phyloP scores from a whole-genome alignment of 2,329 filamentous ascomycete species.

The Nemania abortiva region DNA sequence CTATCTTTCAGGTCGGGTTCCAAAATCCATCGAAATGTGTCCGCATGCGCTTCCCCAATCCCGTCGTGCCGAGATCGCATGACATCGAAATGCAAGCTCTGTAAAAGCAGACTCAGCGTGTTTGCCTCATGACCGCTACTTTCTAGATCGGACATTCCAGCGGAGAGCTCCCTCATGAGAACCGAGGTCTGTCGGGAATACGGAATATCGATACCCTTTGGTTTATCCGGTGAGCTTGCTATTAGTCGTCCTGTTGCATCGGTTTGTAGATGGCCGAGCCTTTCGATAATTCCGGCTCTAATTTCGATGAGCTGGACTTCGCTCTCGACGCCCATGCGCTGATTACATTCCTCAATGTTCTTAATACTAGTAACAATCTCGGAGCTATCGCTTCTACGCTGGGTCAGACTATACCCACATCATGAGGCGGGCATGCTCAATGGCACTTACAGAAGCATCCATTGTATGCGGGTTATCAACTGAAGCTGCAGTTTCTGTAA shows the following conservation, averaged over 20 bases:
- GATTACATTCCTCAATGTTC: constrained; percentile 2
- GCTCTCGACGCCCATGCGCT: constrained; percentile 3
- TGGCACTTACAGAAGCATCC: constrained; percentile 1
- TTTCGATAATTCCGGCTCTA: constrained; percentile 2
- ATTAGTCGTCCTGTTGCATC: too few species aligned
- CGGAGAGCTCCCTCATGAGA: neutral
- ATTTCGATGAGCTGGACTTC: neutral
- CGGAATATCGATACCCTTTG: neutral
- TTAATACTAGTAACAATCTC: neutral
- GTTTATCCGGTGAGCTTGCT: neutral
- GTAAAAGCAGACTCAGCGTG: constrained; percentile 2
- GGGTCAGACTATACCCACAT: neutral
- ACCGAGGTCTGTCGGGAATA: neutral
- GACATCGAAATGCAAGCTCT: neutral
- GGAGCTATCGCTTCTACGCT: neutral
- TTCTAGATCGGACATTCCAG: neutral
- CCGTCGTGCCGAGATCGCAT: neutral
- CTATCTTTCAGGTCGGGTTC: neutral
- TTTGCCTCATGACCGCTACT: neutral
- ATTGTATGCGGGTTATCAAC: neutral
- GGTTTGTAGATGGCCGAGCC: neutral
- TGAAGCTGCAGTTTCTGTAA: constrained; percentile 4
- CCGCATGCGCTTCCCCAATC: neutral
- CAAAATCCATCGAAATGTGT: constrained; percentile 24
- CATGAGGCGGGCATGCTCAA: neutral